Base-by-base conservation (phyloP, 176 grass and related monocot genomes). In the Oryza rufipogon region DNA sequence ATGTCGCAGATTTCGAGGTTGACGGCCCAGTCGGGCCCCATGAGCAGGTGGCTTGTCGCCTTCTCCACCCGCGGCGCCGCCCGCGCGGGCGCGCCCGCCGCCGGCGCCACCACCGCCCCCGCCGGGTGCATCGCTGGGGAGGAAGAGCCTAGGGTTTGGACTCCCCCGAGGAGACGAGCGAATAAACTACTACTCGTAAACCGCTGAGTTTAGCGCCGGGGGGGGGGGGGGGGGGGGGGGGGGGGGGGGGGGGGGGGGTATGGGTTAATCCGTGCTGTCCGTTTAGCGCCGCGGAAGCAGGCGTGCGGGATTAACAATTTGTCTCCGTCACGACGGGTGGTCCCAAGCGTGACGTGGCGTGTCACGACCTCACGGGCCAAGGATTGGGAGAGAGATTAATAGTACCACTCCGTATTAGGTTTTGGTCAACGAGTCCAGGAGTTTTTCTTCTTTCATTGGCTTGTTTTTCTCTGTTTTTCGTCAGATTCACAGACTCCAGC, bases 1-100 rank as follows among this genome's bases (percentile, higher is more conserved):
- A 87, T 87, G 84, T 97, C 95, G 70, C 92, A 97, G 84, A 94
- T 97, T 86, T 92, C 92, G 75, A 97, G 80, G 85, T 92, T 97
- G 84, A 97, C 77, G 54, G 92, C 90, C 95, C 92, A 97, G 89
- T 97, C 92, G 51, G 92, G 92, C 20, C 95, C 92, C 84, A 92
- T 94, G 33, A 97, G 84, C 45, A 94, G 88, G 78, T 89, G 90
- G 80, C 90, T 94, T 36, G 90, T 94, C 20, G 95, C 95, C 90
- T 97, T 94, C n/a, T 97, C 92, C 60, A 97, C 92, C 81, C 90
- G 70, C n/a, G 81, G 72, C 54, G 86, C 73, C 60, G 81, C 90
- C 86, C 78, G 84, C 81, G 76, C 74, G 66, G 81, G 39, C 39
- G 39, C 39, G 39, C 39, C 74, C 88, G 5, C 70, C 12, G 39